Evolutionary conservation across 306 rosid genomes (phyloP), one percentile per base, ranked within the genome.

Genomic region (Rosa lucieae): DNA sequence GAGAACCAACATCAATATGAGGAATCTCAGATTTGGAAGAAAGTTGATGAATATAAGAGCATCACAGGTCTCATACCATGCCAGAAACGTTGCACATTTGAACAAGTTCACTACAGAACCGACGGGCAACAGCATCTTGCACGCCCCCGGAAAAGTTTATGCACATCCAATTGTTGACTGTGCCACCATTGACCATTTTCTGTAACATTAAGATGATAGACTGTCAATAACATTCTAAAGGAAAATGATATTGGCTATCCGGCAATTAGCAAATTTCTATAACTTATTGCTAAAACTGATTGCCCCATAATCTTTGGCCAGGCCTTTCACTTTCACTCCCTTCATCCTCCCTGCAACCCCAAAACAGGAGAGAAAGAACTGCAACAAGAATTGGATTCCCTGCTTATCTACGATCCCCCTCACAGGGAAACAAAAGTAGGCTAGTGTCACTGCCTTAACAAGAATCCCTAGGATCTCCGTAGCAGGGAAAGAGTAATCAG

Each of bases 181-280:
- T 89, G 8, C 99, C 98, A 18, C 99, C 99, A 77, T 95, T 95
- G 21, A 95, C 93, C 99, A 95, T 95, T 95, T 93, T 95, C 99
- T 95, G 94, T 74, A 82, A 15, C 49, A 78, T 63, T 76, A 62
- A 40, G 4, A 61, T 42, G 29, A 72, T 37, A 9, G 11, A 68
- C 17, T 21, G 47, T 61, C n/a, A 43, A 13, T 8, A 44, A 59
- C n/a, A 43, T 29, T 56, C 15, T 5, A 43, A 59, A 21, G 29
- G 39, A 74, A 42, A 40, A 39, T n/a, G 12, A 53, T 15, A 32
- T 5, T 70, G 12, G 8, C n/a, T 70, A 21, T 32, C 26, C 46
- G 12, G 8, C 11, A 44, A 40, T 32, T 61, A 10, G 39, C 17
- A 61, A 11, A 61, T 7, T 61, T 61, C 17, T 35, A 15, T 47